These are phyloP conservation scores for Penicillium nucicola DNA, from an alignment of 495 filamentous ascomycete species.

Conservation along the genomic window DNA sequence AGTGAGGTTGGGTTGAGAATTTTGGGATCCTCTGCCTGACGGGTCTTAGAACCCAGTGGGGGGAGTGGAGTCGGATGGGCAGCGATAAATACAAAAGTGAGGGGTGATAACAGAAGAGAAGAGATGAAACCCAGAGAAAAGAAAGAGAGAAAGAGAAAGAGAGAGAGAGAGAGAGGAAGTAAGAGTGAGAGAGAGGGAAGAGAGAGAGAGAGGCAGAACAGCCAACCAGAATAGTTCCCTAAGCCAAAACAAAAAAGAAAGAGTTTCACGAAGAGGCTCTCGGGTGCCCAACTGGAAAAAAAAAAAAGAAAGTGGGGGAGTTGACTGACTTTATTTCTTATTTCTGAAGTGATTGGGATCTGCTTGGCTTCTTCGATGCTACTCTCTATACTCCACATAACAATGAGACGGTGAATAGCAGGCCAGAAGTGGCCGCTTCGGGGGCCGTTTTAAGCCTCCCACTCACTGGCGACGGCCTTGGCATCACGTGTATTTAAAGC, in stretches of 20 bases:
- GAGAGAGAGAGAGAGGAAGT: not conserved
- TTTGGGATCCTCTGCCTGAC: constrained; percentile 23
- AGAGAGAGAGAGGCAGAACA: constrained; percentile 6
- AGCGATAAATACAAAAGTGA: constrained; percentile 17
- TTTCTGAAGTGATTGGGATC: too few species aligned
- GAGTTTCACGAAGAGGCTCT: constrained; percentile 25
- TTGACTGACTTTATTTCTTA: constrained; percentile 7
- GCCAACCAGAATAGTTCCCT: constrained; percentile 2
- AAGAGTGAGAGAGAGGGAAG: constrained; percentile 8
- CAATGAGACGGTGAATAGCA: constrained; percentile 17
- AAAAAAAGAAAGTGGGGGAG: constrained; percentile 10
- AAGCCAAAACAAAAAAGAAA: constrained; percentile 2
- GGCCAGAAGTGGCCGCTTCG: constrained; percentile 16
- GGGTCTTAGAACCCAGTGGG: constrained; percentile 22
- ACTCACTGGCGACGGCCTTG: constrained; percentile 16
- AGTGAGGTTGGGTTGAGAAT: constrained; percentile 15
- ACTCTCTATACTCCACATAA: constrained; percentile 8
- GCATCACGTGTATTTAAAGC: constrained; percentile 11
- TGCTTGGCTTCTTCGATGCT: too few species aligned
- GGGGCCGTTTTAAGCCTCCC: constrained; percentile 16
- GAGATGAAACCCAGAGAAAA: too few species aligned
- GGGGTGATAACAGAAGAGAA: constrained; percentile 1
- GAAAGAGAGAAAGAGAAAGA: constrained; percentile 1
- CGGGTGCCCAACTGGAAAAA: constrained; percentile 23
- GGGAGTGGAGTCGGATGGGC: constrained; percentile 22